Conservation (phyloP, 495 filamentous ascomycete species). For the Copromyces sp. region DNA sequence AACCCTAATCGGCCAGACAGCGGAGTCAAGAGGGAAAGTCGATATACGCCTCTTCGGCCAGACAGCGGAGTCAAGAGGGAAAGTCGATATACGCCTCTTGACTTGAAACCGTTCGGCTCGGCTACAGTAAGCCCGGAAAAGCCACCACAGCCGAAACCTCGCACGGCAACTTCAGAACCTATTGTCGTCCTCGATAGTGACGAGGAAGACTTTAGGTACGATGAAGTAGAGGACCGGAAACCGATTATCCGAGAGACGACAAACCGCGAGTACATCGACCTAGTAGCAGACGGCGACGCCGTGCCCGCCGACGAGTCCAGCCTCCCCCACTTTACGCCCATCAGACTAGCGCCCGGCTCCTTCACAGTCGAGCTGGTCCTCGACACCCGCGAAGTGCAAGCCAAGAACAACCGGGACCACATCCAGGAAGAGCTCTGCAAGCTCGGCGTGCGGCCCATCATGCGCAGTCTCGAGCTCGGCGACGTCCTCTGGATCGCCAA, state of each 20-base stretch:
- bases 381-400: slow-evolving; percentile 67
- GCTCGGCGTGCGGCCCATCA: slow-evolving; percentile 53
- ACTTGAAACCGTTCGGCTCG: background rate
- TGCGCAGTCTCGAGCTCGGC: slow-evolving; percentile 60
- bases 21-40: background rate
- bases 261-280: slow-evolving; percentile 18
- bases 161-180: background rate
- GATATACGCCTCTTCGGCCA: too few relatives aligned
- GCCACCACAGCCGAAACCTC: background rate
- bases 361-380: slow-evolving; percentile 69
- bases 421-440: slow-evolving; percentile 62
- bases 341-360: slow-evolving; percentile 48
- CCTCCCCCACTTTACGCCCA: slow-evolving; percentile 47
- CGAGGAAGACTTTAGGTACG: slow-evolving; percentile 1
- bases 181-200: background rate
- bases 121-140: background rate
- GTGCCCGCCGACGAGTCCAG: slow-evolving; percentile 15
- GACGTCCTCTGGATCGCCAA: slow-evolving; percentile 78
- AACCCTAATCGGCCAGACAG: background rate
- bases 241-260: background rate
- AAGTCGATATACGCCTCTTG: background rate
- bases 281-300: slow-evolving; percentile 32
- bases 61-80: background rate
- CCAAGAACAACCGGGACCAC: slow-evolving; percentile 70
- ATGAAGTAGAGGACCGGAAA: slow-evolving; percentile 8